phyloP scores from a whole-genome alignment of 352 stramenopile genomes.

The Globisporangium spinosum region DNA sequence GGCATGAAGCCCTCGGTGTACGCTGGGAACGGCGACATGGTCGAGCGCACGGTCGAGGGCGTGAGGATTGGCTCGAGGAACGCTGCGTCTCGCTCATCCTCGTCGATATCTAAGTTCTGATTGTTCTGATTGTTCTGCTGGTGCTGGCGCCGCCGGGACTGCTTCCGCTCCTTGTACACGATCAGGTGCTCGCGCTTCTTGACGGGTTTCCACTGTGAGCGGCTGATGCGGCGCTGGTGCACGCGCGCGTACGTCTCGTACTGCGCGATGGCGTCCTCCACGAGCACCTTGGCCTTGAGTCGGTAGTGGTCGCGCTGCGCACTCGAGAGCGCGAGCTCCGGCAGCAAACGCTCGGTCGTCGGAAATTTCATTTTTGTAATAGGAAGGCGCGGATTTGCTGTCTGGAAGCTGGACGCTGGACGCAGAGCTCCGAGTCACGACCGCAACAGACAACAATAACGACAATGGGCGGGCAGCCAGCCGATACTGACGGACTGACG shows the following conservation, averaged over 20 bases:
- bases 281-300: constrained; percentile 23
- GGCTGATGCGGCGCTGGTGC: constrained; percentile 26
- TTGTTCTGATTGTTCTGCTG: constrained; percentile 3
- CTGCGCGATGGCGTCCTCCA: constrained; percentile 40
- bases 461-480: neutral
- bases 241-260: constrained; percentile 29
- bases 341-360: constrained; percentile 11
- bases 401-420: neutral
- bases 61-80: constrained; percentile 11
- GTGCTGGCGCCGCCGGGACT: neutral
- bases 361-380: constrained; percentile 14
- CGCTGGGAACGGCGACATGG: constrained; percentile 4
- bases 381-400: neutral
- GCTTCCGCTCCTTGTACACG: constrained; percentile 28
- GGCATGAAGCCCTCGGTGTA: neutral
- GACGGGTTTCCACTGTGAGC: constrained; percentile 36
- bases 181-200: constrained; percentile 42
- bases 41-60: constrained; percentile 14
- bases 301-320: constrained; percentile 9
- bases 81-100: neutral
- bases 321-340: constrained; percentile 10
- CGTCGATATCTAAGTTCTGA: neutral
- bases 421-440: neutral
- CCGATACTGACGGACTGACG: neutral
- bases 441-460: neutral